Evolutionary conservation across 2,329 filamentous ascomycete genomes (phyloP), one percentile per base, ranked within the genome.

Genomic region (Ophiostoma piceae): DNA sequence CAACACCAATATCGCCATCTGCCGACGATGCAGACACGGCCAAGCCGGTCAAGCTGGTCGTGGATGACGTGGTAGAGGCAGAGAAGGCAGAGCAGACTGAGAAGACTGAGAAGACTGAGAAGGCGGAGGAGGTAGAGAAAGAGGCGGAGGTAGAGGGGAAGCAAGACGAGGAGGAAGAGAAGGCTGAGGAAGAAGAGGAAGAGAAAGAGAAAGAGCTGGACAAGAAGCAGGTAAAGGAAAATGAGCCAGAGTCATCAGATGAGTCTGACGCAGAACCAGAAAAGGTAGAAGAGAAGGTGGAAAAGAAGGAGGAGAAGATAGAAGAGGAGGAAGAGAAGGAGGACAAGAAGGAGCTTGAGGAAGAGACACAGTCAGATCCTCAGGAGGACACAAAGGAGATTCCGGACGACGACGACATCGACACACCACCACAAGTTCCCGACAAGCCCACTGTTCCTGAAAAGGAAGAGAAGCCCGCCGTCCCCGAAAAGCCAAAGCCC

Each of bases 1-100:
- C 70, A 32, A 64, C 60, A 39, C 68, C 70, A 69, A 67, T 65
- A 67, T 19, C 51, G 26, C 68, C 62, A 22, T 29, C 64, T 19
- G 64, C 22, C 26, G 67, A 35, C 14, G 64, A 67, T 5, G 62
- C 32, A 0, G 43, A 60, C 32, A 43, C 54, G 37, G 29, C 39
- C 8, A 39, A 26, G 22, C 29, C 22, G 57, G 57, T 8, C 14
- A 64, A 66, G n/a, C 64, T 37, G 9, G 32, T 16, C 16, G 29
- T 64, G 39, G 39, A 41, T 41, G 39, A 41, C 11, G 39, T 14
- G 39, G 39, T 14, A 19, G 43, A 35, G 29, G 51, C 29, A 2
- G 26, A 32, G 29, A 19, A 29, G 26, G 16, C 19, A 26, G 29
- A 1, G 57, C 26, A 35, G 35, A 5, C 35, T 0, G 22, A 60